Conservation (phyloP, 176 grass and related monocot species). For the Oryza glumipatula region DNA sequence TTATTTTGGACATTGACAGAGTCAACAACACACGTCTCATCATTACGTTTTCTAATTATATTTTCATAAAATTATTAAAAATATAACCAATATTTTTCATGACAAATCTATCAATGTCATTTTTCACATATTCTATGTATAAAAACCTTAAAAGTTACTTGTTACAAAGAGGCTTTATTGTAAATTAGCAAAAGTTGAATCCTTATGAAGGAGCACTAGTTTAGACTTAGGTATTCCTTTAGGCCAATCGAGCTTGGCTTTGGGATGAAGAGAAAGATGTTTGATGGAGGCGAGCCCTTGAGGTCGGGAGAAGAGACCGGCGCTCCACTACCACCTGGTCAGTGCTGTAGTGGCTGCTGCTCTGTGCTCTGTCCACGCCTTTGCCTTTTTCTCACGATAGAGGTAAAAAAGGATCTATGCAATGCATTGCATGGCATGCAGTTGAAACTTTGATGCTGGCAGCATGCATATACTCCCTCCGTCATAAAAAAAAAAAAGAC, state of each 20-base stretch:
- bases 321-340: conserved; percentile 52
- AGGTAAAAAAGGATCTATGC: conserved; percentile 51
- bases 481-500: too few relatives aligned
- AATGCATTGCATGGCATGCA: conserved; percentile 20
- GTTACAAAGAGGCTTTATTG: too few relatives aligned
- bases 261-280: conserved; percentile 50
- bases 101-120: too few relatives aligned
- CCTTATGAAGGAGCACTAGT: not conserved
- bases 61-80: too few relatives aligned
- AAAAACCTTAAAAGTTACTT: too few relatives aligned
- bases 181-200: not conserved
- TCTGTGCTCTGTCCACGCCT: conserved; percentile 30
- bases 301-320: conserved; percentile 53
- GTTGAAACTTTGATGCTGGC: conserved; percentile 66
- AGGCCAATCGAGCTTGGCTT: conserved; percentile 37
- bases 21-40: too few relatives aligned
- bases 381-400: conserved; percentile 54
- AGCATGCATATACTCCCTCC: not conserved
- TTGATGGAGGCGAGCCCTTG: conserved; percentile 43
- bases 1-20: too few relatives aligned
- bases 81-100: too few relatives aligned
- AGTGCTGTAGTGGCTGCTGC: conserved; percentile 38
- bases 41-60: too few relatives aligned
- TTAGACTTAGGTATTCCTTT: conserved; percentile 6
- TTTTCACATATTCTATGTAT: too few relatives aligned